Base-by-base conservation (phyloP, 768 basidiomycete species). In the Glaciozyma antarctica region DNA sequence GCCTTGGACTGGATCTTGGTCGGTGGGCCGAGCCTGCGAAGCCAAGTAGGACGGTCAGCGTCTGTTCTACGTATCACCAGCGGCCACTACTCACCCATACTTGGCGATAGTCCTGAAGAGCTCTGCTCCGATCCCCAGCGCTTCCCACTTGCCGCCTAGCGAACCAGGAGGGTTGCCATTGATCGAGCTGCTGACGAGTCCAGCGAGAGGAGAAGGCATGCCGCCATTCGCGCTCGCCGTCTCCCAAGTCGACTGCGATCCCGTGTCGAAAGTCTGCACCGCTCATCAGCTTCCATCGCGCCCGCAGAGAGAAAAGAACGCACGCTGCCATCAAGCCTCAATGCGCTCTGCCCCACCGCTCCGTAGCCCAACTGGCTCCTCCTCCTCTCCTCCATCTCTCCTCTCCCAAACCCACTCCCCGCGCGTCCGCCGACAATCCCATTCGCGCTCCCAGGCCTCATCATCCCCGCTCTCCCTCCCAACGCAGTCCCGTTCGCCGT, bases 1-100 rank as follows among this genome's bases (percentile, higher is more conserved):
- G 95, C 93, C 56, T 94, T 84, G 75, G 94, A 91, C 77, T 98
- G 95, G 70, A 99, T 95, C 80, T 99, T 99, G 77, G 97, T 97
- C 9, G 95, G 95, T 2, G 95, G 95, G 1, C 94, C 93, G 67
- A 98, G 86, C 49, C 58, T 65, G 64, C 19, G 38, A 24, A 61
- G 61, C 60, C 56, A 13, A 28, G 22, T 10, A 49, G 32, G 10
- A 45, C 1, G 12, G 22, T 32, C 66, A 32, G 30, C 53, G 12
- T 21, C 30, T 16, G 16, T 32, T 1, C 32, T 34, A 21, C 21
- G 5, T 30, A 8, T 34, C 30, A 21, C 15, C 47, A 3, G 34
- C 44, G 52, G 61, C 63, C 3, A 53, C 12, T 5, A 53, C 68
- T 38, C n/a, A 66, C 68, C 69, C 94, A 75, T 95, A 98, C 77